Evolutionary conservation across 2,329 filamentous ascomycete species (phyloP).

Genomic region (Fusarium piperis): DNA sequence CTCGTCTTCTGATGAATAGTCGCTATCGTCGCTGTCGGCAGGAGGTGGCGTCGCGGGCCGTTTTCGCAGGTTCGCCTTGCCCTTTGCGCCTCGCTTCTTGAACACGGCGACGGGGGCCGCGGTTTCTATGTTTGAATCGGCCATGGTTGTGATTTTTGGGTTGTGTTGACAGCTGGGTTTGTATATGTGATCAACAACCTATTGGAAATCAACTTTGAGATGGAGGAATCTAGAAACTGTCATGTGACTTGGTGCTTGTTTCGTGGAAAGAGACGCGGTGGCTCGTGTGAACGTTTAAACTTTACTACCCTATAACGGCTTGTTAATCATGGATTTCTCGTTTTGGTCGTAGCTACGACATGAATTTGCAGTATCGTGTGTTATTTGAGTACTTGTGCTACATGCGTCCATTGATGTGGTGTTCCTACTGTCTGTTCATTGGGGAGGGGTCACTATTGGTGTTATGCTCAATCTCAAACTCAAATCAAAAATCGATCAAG

Average conservation of each 20-base stretch:
- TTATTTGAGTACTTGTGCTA: background rate
- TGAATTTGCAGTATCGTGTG: background rate
- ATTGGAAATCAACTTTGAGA: conserved; percentile 32
- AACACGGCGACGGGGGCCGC: conserved; percentile 73
- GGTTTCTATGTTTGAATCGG: conserved; percentile 35
- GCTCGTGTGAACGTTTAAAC: background rate
- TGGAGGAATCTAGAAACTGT: conserved; percentile 24
- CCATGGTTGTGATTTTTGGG: conserved; percentile 19
- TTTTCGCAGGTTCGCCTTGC: conserved; percentile 82
- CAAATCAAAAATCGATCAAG: too few relatives aligned
- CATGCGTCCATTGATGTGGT: background rate
- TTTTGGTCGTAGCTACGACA: background rate
- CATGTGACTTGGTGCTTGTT: conserved; percentile 26
- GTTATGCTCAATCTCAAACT: background rate
- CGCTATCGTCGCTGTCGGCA: conserved; percentile 67
- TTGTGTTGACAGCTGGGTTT: background rate
- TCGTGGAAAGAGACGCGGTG: background rate
- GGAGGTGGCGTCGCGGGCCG: conserved; percentile 81
- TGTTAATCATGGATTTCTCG: background rate
- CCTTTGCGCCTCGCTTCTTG: conserved; percentile 85
- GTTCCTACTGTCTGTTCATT: background rate
- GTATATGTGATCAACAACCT: conserved; percentile 3
- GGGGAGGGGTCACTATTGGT: background rate
- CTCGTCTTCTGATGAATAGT: conserved; percentile 80
- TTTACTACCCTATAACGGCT: background rate